phyloP scores from a whole-genome alignment of 805 yeast species.

The Lachancea nothofagi region DNA sequence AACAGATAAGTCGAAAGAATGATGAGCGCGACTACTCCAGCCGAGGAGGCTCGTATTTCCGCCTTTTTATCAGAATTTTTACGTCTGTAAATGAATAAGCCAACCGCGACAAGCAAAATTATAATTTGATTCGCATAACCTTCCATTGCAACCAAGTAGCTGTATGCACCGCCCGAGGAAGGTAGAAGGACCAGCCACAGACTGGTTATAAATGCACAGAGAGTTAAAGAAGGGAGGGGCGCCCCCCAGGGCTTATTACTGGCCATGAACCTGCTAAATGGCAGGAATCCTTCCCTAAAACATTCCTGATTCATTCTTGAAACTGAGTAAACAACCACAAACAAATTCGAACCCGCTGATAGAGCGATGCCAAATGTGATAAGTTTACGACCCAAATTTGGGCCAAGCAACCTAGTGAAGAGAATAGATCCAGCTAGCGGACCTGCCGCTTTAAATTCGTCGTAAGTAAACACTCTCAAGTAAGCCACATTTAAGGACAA shows the following conservation, averaged over 20 bases:
- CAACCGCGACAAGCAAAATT: slow-evolving; percentile 48
- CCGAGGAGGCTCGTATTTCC: slow-evolving; percentile 44
- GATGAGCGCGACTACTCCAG: slow-evolving; percentile 45
- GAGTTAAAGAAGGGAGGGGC: slow-evolving; percentile 46
- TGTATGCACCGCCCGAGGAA: slow-evolving; percentile 35
- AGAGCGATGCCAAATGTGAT: slow-evolving; percentile 53
- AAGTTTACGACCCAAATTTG: slow-evolving; percentile 46
- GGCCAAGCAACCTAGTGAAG: slow-evolving; percentile 52
- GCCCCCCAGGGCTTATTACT: slow-evolving; percentile 52
- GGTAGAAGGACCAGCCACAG: slow-evolving; percentile 34
- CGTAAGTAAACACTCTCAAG: slow-evolving; percentile 46
- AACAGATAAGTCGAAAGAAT: slow-evolving; percentile 43
- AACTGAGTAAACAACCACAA: slow-evolving; percentile 53
- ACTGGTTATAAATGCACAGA: slow-evolving; percentile 32
- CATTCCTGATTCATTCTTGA: slow-evolving; percentile 62
- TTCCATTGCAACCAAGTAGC: slow-evolving; percentile 41
- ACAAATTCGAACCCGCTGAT: slow-evolving; percentile 58
- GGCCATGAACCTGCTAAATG: slow-evolving; percentile 47
- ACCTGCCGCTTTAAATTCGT: slow-evolving; percentile 49
- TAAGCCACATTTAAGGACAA: slow-evolving; percentile 51
- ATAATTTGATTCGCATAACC: slow-evolving; percentile 46
- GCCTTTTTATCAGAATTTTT: slow-evolving; percentile 46
- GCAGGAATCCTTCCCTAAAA: slow-evolving; percentile 57
- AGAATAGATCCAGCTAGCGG: slow-evolving; percentile 55
- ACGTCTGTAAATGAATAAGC: slow-evolving; percentile 48